Conservation (phyloP, 345 rosid genomes). For the Geranium rotundifolium region DNA sequence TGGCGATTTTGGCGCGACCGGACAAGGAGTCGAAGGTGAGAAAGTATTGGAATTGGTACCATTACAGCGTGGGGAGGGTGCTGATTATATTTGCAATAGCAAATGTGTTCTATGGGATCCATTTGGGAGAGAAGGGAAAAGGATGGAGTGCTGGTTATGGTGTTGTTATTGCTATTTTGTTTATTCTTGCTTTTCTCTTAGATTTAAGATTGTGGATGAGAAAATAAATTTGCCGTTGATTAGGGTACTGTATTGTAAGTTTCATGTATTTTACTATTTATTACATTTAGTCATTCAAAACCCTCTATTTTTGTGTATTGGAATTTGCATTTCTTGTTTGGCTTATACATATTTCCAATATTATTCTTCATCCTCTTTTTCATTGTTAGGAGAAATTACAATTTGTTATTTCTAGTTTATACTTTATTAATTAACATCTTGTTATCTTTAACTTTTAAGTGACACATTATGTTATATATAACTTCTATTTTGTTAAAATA, state of each 20-base stretch:
- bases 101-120: conserved; percentile 78
- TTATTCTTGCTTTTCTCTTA: conserved; percentile 22
- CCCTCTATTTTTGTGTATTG: not conserved
- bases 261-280: not conserved
- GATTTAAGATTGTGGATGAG: conserved; percentile 36
- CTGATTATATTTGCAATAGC: conserved; percentile 43
- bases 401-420: no score
- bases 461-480: no score
- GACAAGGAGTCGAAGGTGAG: conserved; percentile 40
- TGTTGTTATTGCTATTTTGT: conserved; percentile 28
- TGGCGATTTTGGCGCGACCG: conserved; percentile 63
- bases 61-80: conserved; percentile 46
- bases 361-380: no score
- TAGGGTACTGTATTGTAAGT: not conserved
- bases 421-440: no score
- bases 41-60: conserved; percentile 81
- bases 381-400: no score
- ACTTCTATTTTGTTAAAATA: no score
- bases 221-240: conserved; percentile 13
- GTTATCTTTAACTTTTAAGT: no score
- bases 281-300: no score
- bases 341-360: no score
- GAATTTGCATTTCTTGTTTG: no score
- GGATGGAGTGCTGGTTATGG: conserved; percentile 67
- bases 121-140: conserved; percentile 39